A percentile compares a stretch with the other conserved stretches of the same genome.
Evolutionary conservation across 768 basidiomycete species (phyloP).

Genomic region (Suillus paluster): DNA sequence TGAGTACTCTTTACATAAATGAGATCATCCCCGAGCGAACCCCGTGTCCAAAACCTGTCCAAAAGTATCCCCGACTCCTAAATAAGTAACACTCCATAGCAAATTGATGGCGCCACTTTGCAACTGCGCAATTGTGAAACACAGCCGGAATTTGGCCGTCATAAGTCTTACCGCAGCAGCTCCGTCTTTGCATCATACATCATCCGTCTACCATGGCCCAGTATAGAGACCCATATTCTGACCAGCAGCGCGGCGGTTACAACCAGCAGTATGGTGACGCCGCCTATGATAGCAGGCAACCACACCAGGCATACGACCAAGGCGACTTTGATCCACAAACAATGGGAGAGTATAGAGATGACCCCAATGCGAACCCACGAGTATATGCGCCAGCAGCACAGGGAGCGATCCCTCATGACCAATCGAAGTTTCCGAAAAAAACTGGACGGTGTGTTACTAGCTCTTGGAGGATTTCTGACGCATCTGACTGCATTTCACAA

Average conservation of each 20-base stretch:
- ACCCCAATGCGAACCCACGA: slow-evolving; percentile 30
- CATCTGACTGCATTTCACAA: slow-evolving; percentile 12
- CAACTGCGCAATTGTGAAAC: slow-evolving; percentile 2
- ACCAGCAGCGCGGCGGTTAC: slow-evolving; percentile 30
- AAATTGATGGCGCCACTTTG: not conserved
- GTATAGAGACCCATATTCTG: slow-evolving; percentile 60
- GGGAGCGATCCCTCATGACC: slow-evolving; percentile 45
- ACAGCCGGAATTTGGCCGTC: slow-evolving; percentile 2
- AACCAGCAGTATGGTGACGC: slow-evolving; percentile 40
- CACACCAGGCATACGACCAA: slow-evolving; percentile 59
- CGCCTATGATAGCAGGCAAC: slow-evolving; percentile 48
- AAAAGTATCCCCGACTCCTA: no score
- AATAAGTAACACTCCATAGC: no score
- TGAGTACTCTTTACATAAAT: not conserved
- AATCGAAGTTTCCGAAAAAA: slow-evolving; percentile 43
- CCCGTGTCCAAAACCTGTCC: no score
- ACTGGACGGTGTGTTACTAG: not conserved
- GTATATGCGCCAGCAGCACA: slow-evolving; percentile 24
- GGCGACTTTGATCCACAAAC: slow-evolving; percentile 38
- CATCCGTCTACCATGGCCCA: slow-evolving; percentile 42
- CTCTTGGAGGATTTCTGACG: slow-evolving; percentile 8
- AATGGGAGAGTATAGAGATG: slow-evolving; percentile 41
- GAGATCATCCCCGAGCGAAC: no score
- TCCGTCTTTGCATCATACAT: not conserved
- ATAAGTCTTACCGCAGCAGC: not conserved